Evolutionary conservation across 495 filamentous ascomycete species (phyloP).

Genomic region (Neurospora sp.): DNA sequence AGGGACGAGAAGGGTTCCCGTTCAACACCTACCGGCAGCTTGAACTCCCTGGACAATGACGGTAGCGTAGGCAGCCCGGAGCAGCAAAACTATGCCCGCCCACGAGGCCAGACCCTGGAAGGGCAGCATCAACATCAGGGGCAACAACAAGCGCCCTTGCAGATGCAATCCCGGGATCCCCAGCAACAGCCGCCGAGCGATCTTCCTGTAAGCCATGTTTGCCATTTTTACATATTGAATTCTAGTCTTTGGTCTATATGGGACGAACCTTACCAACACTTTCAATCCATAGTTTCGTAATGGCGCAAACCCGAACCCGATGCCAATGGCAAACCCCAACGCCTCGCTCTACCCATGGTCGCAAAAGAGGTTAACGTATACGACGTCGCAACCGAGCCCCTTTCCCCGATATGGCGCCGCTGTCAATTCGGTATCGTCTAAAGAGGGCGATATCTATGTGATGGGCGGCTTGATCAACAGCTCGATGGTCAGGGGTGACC

Average conservation of each 20-base stretch:
- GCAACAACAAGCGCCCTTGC: slow-evolving; percentile 10
- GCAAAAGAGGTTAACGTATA: slow-evolving; percentile 76
- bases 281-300: slow-evolving; percentile 35
- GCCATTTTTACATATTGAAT: not conserved
- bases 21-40: slow-evolving; percentile 45
- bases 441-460: slow-evolving; percentile 94
- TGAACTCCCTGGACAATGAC: slow-evolving; percentile 42
- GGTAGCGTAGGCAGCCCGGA: slow-evolving; percentile 41
- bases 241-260: not conserved
- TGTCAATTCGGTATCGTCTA: slow-evolving; percentile 83
- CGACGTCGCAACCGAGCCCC: slow-evolving; percentile 69
- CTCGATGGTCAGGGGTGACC: slow-evolving; percentile 86
- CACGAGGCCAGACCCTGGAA: slow-evolving; percentile 27
- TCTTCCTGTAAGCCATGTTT: slow-evolving; percentile 31
- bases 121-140: slow-evolving; percentile 13
- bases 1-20: slow-evolving; percentile 39
- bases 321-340: slow-evolving; percentile 29
- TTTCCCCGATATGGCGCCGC: slow-evolving; percentile 97
- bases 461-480: slow-evolving; percentile 96
- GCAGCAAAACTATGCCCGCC: slow-evolving; percentile 25
- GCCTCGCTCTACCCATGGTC: slow-evolving; percentile 90
- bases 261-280: not conserved
- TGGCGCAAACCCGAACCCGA: slow-evolving; percentile 14
- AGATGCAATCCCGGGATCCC: slow-evolving; percentile 3
- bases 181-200: slow-evolving; percentile 27